Conservation (phyloP, 805 yeast genomes). For the Sungouiozyma ichnusensis region DNA sequence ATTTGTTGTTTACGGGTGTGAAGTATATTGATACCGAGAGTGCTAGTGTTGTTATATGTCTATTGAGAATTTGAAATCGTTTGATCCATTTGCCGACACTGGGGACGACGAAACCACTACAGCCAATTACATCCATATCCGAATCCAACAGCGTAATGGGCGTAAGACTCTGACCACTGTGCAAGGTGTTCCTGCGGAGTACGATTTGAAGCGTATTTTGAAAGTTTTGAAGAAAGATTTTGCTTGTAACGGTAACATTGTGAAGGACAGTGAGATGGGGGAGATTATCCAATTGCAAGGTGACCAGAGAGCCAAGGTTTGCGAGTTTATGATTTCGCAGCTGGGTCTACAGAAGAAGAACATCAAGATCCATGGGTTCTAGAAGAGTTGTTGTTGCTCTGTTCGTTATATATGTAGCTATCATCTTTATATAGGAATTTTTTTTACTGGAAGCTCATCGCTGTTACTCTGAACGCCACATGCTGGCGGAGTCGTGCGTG, state of each 20-base stretch:
- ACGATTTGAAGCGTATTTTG: slow-evolving; percentile 86
- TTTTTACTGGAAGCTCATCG: not conserved
- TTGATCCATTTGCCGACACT: slow-evolving; percentile 99
- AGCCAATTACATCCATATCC: slow-evolving; percentile 90
- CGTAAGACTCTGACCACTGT: slow-evolving; percentile 97
- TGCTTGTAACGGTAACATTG: slow-evolving; percentile 97
- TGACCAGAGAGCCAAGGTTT: slow-evolving; percentile 94
- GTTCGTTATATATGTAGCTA: not conserved
- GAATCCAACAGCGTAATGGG: slow-evolving; percentile 99
- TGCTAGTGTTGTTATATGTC: slow-evolving; percentile 32
- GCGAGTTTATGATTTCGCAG: slow-evolving; percentile 81
- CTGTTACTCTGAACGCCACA: no score
- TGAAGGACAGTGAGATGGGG: slow-evolving; percentile 91
- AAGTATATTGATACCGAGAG: not conserved
- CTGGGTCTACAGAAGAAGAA: slow-evolving; percentile 88
- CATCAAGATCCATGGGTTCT: slow-evolving; percentile 97
- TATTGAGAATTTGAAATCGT: slow-evolving; percentile 80
- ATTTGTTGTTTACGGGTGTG: not conserved
- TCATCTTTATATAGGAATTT: not conserved
- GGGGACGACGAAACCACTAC: slow-evolving; percentile 98
- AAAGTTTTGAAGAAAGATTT: slow-evolving; percentile 94
- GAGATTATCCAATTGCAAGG: slow-evolving; percentile 97
- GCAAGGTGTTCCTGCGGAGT: slow-evolving; percentile 93
- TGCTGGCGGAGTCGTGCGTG: no score
- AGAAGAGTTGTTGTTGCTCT: slow-evolving; percentile 18